Evolutionary conservation across 495 filamentous ascomycete genomes (phyloP).

Genomic region (Penicillium turbatum): DNA sequence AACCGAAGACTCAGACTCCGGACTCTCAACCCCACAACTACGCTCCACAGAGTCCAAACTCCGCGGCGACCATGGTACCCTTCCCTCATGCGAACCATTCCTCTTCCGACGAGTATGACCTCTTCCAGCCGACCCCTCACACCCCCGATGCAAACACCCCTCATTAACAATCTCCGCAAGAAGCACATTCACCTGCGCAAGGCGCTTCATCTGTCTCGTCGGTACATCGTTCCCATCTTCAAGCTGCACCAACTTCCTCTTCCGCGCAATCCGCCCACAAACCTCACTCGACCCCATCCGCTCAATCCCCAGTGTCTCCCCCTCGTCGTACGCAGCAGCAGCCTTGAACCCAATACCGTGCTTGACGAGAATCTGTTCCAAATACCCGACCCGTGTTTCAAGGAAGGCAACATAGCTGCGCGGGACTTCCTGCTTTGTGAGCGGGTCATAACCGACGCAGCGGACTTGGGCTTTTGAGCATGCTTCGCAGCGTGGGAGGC

Average conservation of each 20-base stretch:
- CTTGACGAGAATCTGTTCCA: slow-evolving; percentile 65
- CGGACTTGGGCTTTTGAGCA: slow-evolving; percentile 82
- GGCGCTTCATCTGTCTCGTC: neutral
- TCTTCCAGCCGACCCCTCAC: neutral
- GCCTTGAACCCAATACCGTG: slow-evolving; percentile 66
- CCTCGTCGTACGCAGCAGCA: slow-evolving; percentile 67
- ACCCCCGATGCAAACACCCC: neutral
- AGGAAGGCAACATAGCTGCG: slow-evolving; percentile 92
- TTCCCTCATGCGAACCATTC: neutral
- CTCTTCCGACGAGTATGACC: neutral
- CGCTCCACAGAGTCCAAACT: slow-evolving; percentile 6
- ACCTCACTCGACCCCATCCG: neutral
- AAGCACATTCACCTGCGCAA: slow-evolving; percentile 3
- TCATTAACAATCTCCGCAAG: slow-evolving; percentile 2
- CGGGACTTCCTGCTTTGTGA: slow-evolving; percentile 88
- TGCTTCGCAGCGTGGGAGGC: slow-evolving; percentile 76
- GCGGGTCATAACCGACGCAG: slow-evolving; percentile 92
- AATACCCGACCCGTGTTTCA: slow-evolving; percentile 73
- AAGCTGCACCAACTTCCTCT: neutral
- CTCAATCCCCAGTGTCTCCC: slow-evolving; percentile 28
- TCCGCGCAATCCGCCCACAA: neutral
- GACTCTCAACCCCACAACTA: neutral
- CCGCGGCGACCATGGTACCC: neutral
- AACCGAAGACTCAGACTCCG: neutral
- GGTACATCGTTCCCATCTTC: neutral